phyloP scores from a whole-genome alignment of 441 rosid genomes.

The Eruca vesicaria region DNA sequence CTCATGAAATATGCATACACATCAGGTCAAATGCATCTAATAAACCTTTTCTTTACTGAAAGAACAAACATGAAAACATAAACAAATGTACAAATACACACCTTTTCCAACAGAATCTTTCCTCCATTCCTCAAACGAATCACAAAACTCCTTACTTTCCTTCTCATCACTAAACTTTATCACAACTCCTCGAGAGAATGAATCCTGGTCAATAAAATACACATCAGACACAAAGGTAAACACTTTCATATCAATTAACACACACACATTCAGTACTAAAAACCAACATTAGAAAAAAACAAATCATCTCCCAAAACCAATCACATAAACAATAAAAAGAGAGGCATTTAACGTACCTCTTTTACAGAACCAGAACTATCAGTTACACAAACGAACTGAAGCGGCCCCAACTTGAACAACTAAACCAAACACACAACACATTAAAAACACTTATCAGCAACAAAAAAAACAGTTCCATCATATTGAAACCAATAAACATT shows the following conservation, averaged over 20 bases:
- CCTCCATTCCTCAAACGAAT: slow-evolving; percentile 77
- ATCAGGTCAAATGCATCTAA: neutral
- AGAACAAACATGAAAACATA: neutral
- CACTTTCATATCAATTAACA: slow-evolving; percentile 18
- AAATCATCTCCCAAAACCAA: neutral
- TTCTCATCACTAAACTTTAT: slow-evolving; percentile 68
- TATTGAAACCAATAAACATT: neutral
- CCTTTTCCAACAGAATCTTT: slow-evolving; percentile 55
- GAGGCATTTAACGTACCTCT: slow-evolving; percentile 44
- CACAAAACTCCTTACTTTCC: slow-evolving; percentile 72
- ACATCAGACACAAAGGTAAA: neutral
- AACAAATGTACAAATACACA: slow-evolving; percentile 38
- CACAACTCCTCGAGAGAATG: slow-evolving; percentile 61
- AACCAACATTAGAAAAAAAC: neutral
- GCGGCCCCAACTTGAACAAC: slow-evolving; percentile 74
- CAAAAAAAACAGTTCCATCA: neutral
- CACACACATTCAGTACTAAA: slow-evolving; percentile 4
- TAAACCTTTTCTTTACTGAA: neutral
- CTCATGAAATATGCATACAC: too few species aligned
- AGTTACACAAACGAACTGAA: slow-evolving; percentile 60
- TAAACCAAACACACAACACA: slow-evolving; percentile 32
- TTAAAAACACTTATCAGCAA: neutral
- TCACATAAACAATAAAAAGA: neutral
- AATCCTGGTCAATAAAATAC: too few species aligned
- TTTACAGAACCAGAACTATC: slow-evolving; percentile 40